Evolutionary conservation across 108 stramenopile species (phyloP).

Genomic region (Nitzschia putrida): DNA sequence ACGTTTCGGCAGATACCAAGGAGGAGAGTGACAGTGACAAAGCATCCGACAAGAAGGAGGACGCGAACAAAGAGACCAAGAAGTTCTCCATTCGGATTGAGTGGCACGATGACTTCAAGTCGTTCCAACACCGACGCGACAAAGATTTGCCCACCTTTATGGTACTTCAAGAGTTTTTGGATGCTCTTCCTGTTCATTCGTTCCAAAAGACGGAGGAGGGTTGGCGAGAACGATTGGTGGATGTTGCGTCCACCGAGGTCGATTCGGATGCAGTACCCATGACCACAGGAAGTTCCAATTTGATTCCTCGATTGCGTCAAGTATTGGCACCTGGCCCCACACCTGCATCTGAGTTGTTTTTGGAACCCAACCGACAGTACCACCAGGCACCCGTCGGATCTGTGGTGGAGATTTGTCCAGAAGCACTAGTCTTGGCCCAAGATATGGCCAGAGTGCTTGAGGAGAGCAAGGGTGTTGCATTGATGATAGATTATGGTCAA

Average conservation of each 20-base stretch:
- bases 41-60: constrained; percentile 13
- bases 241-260: constrained; percentile 60
- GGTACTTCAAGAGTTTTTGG: constrained; percentile 93
- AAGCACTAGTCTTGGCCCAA: constrained; percentile 80
- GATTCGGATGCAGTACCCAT: constrained; percentile 29
- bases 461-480: constrained; percentile 77
- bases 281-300: constrained; percentile 14
- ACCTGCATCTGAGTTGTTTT: constrained; percentile 72
- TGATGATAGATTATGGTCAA: constrained; percentile 97
- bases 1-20: constrained; percentile 1
- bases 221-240: constrained; percentile 95
- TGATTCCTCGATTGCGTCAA: constrained; percentile 70
- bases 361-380: constrained; percentile 41
- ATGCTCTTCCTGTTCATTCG: constrained; percentile 93
- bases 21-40: neutral
- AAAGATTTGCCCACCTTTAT: constrained; percentile 49
- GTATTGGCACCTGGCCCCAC: constrained; percentile 80
- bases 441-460: constrained; percentile 83
- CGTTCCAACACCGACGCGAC: constrained; percentile 43
- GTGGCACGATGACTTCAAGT: constrained; percentile 74
- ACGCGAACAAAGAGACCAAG: constrained; percentile 1
- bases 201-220: constrained; percentile 88
- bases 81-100: constrained; percentile 49
- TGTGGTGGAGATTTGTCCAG: constrained; percentile 92
- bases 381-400: constrained; percentile 59